These are phyloP conservation scores for Fusarium nematophilum DNA, from an alignment of 2,329 filamentous ascomycete genomes.

Conservation along the genomic window DNA sequence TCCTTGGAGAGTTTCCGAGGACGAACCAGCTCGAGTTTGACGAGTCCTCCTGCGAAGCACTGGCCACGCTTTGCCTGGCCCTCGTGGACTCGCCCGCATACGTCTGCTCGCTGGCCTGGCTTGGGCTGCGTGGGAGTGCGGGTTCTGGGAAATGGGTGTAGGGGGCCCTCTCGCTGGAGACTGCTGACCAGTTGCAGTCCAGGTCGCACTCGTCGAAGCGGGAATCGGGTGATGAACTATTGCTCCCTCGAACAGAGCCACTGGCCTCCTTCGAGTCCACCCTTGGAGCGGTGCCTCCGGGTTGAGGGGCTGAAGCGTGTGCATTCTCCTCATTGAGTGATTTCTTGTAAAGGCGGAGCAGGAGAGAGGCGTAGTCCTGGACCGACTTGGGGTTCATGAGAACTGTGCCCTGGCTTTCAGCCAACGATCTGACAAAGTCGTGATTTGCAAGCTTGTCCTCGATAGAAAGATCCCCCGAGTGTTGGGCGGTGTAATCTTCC, in stretches of 20 bases:
- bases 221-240: background rate
- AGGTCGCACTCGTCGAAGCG: background rate
- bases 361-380: background rate
- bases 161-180: background rate
- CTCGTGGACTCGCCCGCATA: background rate
- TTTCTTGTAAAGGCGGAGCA: background rate
- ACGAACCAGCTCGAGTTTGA: conserved; percentile 3
- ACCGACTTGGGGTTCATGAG: conserved; percentile 12
- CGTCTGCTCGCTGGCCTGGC: background rate
- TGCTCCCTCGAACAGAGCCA: no score
- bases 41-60: background rate
- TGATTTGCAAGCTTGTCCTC: no score
- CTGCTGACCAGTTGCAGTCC: background rate
- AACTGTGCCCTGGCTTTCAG: conserved; percentile 1
- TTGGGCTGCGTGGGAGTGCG: background rate
- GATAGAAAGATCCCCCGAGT: no score
- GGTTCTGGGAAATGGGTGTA: background rate
- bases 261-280: no score
- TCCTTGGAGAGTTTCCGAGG: background rate
- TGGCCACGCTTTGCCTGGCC: background rate
- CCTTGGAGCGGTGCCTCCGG: background rate
- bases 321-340: background rate
- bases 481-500: no score
- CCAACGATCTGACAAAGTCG: no score
- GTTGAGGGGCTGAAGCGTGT: background rate